Conservation (phyloP, 2,329 filamentous ascomycete genomes). For the Dothiorella sarmentorum region DNA sequence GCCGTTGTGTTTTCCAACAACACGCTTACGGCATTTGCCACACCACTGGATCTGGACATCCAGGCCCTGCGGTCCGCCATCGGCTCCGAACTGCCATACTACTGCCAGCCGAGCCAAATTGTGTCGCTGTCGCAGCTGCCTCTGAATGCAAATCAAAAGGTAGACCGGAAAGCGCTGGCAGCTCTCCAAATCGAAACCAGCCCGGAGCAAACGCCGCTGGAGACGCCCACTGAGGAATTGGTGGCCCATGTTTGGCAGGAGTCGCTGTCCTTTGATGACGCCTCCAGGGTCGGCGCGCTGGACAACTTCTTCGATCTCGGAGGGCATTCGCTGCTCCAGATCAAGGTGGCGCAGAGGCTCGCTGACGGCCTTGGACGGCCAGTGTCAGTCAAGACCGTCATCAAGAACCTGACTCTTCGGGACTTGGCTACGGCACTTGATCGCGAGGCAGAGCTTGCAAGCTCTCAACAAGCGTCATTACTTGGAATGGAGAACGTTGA, state of each 20-base stretch:
- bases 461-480: no score
- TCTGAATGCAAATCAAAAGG: constrained; percentile 10
- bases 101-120: constrained; percentile 8
- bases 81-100: constrained; percentile 2
- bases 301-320: constrained; percentile 18
- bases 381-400: constrained; percentile 15
- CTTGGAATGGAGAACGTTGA: no score
- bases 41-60: constrained; percentile 5
- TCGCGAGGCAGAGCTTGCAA: background rate
- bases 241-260: constrained; percentile 16
- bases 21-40: constrained; percentile 12
- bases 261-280: background rate
- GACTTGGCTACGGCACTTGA: constrained; percentile 7
- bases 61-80: background rate
- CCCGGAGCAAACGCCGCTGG: background rate
- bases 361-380: background rate
- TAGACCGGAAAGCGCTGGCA: constrained; percentile 16
- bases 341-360: constrained; percentile 16
- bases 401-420: constrained; percentile 8
- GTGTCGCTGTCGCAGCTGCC: constrained; percentile 1
- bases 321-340: constrained; percentile 18
- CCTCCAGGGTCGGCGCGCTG: background rate
- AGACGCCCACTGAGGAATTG: background rate
- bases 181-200: background rate
- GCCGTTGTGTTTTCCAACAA: background rate